Evolutionary conservation across 164 flowering plant genomes (phyloP).

Genomic region (Chimonanthus praecox): DNA sequence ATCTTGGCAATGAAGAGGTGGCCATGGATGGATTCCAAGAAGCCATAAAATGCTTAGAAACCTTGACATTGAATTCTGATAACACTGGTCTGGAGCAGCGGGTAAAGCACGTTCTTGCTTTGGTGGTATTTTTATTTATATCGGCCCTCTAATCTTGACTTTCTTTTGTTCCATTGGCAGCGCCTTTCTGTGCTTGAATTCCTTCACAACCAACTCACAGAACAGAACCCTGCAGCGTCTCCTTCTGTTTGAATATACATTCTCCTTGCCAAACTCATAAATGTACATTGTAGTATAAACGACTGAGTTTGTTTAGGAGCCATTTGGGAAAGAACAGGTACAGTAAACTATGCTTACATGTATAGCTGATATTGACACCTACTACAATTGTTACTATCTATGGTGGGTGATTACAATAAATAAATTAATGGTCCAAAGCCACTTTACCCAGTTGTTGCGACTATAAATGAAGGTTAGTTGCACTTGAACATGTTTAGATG

Average conservation of each 20-base stretch:
- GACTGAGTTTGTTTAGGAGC: not conserved
- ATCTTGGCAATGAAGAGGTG: constrained; percentile 52
- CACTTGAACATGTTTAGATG: not conserved
- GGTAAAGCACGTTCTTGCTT: constrained; percentile 30
- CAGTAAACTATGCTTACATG: not conserved
- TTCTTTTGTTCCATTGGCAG: constrained; percentile 27
- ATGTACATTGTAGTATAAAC: constrained; percentile 4
- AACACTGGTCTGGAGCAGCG: constrained; percentile 59
- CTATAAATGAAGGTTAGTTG: not conserved
- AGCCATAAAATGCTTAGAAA: constrained; percentile 64
- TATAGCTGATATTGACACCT: too few species aligned
- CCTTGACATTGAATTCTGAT: constrained; percentile 46
- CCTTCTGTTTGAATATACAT: constrained; percentile 1
- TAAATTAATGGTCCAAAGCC: not conserved
- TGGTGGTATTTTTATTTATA: not conserved
- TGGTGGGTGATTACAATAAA: not conserved
- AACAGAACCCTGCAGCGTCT: constrained; percentile 8
- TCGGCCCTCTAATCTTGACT: not conserved
- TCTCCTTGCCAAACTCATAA: not conserved
- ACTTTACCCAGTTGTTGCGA: not conserved
- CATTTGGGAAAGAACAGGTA: not conserved
- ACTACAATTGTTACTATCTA: not conserved
- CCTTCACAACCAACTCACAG: constrained; percentile 54
- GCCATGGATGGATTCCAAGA: constrained; percentile 71
- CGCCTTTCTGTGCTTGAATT: constrained; percentile 71